A percentile compares a stretch with the other conserved stretches of the same genome.
Conservation (phyloP, 1,139 yeast genomes). For the Hansenula lynferdii region DNA sequence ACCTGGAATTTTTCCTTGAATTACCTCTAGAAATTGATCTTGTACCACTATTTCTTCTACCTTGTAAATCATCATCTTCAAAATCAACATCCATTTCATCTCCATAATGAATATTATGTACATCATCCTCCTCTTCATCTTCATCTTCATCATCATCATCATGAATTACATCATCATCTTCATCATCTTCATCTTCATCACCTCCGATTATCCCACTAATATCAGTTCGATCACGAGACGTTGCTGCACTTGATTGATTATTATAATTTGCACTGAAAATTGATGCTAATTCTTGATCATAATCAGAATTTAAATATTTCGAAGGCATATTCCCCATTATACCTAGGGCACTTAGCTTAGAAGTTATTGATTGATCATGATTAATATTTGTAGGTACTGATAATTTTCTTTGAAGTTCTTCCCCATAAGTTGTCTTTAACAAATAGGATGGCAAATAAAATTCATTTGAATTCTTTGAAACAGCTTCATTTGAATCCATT, state of each 20-base stretch:
- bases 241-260: background rate
- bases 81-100: conserved; percentile 5
- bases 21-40: conserved; percentile 6
- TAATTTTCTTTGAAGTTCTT: conserved; percentile 9
- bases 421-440: conserved; percentile 19
- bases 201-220: conserved; percentile 8
- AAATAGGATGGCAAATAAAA: conserved; percentile 12
- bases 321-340: conserved; percentile 21
- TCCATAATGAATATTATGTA: conserved; percentile 2
- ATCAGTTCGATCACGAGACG: background rate
- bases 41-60: conserved; percentile 3
- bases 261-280: conserved; percentile 6
- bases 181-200: conserved; percentile 4
- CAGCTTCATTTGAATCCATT: too few species aligned
- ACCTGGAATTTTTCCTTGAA: conserved; percentile 7
- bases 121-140: background rate
- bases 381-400: background rate
- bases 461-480: too few species aligned
- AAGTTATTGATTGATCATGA: conserved; percentile 5
- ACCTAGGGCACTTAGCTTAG: conserved; percentile 15
- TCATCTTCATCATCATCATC: conserved; percentile 4
- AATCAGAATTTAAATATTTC: conserved; percentile 10
- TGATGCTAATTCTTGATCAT: conserved; percentile 9
- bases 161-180: background rate
- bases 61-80: conserved; percentile 4